Evolutionary conservation across 2,329 filamentous ascomycete genomes (phyloP).

Genomic region (Penicillium sp.): DNA sequence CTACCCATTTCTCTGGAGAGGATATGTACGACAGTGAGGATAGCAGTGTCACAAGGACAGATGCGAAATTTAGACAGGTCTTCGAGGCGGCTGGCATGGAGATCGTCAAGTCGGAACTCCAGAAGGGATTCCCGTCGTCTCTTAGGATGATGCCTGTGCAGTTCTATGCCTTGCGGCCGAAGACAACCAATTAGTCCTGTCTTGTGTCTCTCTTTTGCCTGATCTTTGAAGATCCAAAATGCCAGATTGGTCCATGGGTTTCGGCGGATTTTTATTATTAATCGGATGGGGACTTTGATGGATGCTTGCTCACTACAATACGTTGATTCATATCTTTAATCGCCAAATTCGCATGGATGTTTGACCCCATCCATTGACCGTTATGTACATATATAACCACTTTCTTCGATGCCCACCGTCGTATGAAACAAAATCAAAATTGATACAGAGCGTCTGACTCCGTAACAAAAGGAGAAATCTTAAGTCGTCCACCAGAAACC

Average conservation of each 20-base stretch:
- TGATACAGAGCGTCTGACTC: background rate
- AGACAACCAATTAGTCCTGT: background rate
- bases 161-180: slow-evolving; percentile 71
- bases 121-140: slow-evolving; percentile 66
- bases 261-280: background rate
- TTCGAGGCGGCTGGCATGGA: slow-evolving; percentile 69
- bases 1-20: slow-evolving; percentile 49
- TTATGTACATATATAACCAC: background rate
- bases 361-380: background rate
- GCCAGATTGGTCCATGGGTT: background rate
- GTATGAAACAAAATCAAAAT: background rate
- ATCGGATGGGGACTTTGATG: background rate
- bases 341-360: background rate
- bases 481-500: slow-evolving; percentile 24
- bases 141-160: slow-evolving; percentile 68
- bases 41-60: slow-evolving; percentile 73
- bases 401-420: background rate
- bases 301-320: background rate
- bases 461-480: slow-evolving; percentile 1
- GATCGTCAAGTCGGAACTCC: slow-evolving; percentile 69
- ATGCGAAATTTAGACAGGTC: slow-evolving; percentile 67
- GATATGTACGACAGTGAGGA: slow-evolving; percentile 77
- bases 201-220: background rate
- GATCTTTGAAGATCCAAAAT: background rate
- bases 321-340: background rate